Conservation (phyloP, 495 filamentous ascomycete genomes). For the Penicillium antarcticum region DNA sequence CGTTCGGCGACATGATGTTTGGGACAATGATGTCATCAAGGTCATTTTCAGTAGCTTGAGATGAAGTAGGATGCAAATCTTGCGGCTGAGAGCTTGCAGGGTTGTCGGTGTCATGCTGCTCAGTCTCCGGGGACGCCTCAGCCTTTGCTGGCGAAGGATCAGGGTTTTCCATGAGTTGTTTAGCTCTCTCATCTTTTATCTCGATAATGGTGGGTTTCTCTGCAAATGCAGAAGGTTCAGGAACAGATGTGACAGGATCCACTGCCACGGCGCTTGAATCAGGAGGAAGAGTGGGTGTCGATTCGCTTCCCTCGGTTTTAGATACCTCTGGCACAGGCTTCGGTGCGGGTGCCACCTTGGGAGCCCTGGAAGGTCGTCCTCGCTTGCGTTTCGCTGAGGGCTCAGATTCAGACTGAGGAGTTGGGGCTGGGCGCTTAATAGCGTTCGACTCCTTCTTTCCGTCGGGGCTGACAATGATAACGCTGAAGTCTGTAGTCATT, state of each 20-base stretch:
- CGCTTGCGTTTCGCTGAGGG: constrained; percentile 18
- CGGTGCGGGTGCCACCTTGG: neutral
- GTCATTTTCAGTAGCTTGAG: constrained; percentile 1
- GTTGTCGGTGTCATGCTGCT: neutral
- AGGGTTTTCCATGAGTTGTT: neutral
- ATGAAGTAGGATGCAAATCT: neutral
- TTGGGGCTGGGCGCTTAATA: constrained; percentile 7
- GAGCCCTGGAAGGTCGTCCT: constrained; percentile 13
- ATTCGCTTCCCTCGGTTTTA: neutral
- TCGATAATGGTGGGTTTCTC: neutral
- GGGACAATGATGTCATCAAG: constrained; percentile 28
- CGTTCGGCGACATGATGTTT: constrained; percentile 26
- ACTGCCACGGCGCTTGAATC: neutral
- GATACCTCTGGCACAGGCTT: neutral
- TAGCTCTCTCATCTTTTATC: neutral
- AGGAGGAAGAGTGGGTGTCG: neutral
- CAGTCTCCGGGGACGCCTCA: neutral
- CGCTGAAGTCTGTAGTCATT: constrained; percentile 1
- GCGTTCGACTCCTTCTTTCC: neutral
- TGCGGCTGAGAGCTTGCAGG: neutral
- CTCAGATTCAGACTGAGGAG: constrained; percentile 10
- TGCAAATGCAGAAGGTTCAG: neutral
- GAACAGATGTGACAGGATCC: neutral
- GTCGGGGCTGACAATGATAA: constrained; percentile 17
- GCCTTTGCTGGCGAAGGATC: neutral